Conservation (phyloP, 305 asterid species). For the Fraxinus latifolia region DNA sequence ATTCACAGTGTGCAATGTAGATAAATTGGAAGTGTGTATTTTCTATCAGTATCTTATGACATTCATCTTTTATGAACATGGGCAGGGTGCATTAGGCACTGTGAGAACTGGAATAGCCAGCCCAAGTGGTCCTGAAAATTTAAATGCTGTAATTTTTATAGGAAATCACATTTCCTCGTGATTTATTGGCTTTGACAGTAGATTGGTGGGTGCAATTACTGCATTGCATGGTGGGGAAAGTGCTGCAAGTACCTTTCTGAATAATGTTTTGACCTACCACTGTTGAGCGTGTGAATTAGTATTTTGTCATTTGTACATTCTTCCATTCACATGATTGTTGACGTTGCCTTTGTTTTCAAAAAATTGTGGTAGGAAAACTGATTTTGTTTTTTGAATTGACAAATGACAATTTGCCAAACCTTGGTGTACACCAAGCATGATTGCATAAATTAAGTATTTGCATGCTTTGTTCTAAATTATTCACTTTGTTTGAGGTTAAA, state of each 20-base stretch:
- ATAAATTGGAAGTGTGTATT: background rate
- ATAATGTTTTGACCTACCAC: constrained; percentile 26
- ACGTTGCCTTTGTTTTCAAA: too few relatives aligned
- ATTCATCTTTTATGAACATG: background rate
- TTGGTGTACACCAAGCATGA: too few relatives aligned
- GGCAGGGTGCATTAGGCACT: background rate
- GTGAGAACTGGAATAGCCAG: background rate
- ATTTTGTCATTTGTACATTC: too few relatives aligned
- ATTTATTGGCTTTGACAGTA: constrained; percentile 13
- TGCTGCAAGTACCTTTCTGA: background rate
- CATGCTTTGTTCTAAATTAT: background rate
- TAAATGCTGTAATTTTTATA: background rate
- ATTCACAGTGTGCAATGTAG: background rate
- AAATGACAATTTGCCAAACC: too few relatives aligned
- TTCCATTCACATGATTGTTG: too few relatives aligned
- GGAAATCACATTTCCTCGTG: background rate
- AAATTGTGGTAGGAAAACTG: too few relatives aligned
- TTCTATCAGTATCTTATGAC: background rate
- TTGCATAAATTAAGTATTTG: background rate
- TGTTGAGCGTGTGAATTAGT: background rate
- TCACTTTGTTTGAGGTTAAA: background rate
- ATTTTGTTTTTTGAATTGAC: too few relatives aligned
- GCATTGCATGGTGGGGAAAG: constrained; percentile 12
- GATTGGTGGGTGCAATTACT: constrained; percentile 30
- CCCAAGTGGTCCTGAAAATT: background rate